phyloP scores from a whole-genome alignment of 1,284 basidiomycete genomes.

The Moniliophthora roreri region DNA sequence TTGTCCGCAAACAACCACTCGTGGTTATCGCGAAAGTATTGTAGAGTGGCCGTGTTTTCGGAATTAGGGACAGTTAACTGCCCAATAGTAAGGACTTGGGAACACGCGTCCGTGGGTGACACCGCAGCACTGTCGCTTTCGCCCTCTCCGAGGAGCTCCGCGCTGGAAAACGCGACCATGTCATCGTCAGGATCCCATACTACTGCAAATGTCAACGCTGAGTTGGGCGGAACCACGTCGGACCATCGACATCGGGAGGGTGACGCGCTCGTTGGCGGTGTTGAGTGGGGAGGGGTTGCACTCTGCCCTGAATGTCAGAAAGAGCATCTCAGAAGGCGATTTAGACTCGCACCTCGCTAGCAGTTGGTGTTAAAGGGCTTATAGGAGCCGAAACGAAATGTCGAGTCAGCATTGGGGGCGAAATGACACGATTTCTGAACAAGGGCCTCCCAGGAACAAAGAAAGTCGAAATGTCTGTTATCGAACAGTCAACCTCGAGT shows the following conservation, averaged over 20 bases:
- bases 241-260: slow-evolving; percentile 42
- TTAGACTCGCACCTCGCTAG: too few relatives aligned
- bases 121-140: slow-evolving; percentile 24
- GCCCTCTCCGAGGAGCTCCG: slow-evolving; percentile 38
- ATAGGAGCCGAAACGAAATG: too few relatives aligned
- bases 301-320: too few relatives aligned
- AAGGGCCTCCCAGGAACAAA: too few relatives aligned
- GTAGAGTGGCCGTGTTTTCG: slow-evolving; percentile 18
- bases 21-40: slow-evolving; percentile 28
- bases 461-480: too few relatives aligned
- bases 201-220: slow-evolving; percentile 56
- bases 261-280: not conserved
- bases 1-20: slow-evolving; percentile 18
- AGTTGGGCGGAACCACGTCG: slow-evolving; percentile 51
- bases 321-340: too few relatives aligned
- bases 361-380: too few relatives aligned
- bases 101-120: slow-evolving; percentile 28
- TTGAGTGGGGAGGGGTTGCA: too few relatives aligned
- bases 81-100: slow-evolving; percentile 37
- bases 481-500: too few relatives aligned
- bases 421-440: too few relatives aligned
- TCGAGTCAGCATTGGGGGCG: too few relatives aligned
- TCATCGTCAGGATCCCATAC: slow-evolving; percentile 58
- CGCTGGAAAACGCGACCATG: slow-evolving; percentile 54
- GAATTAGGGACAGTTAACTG: slow-evolving; percentile 16